Percentiles rank a stretch among this genome's conserved stretches.
phyloP scores from a whole-genome alignment of 176 grass and related monocot genomes.

The Stipa capillata region DNA sequence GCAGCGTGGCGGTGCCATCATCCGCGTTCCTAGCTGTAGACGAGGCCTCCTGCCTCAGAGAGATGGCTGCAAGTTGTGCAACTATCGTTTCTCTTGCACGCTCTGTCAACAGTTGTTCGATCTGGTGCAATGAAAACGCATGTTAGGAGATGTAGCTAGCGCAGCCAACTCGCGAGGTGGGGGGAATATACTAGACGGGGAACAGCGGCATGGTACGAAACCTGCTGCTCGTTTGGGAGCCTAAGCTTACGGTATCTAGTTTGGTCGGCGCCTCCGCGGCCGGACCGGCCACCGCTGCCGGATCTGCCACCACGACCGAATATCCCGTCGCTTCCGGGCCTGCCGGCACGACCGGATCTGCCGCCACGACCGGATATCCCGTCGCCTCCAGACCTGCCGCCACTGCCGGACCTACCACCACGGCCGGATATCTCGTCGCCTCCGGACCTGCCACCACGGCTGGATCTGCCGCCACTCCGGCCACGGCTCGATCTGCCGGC shows the following conservation, averaged over 20 bases:
- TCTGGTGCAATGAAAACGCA: not conserved
- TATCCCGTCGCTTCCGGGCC: too few species aligned
- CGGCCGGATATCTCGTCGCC: not conserved
- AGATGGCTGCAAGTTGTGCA: not conserved
- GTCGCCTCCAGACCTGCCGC: not conserved
- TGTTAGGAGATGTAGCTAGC: not conserved
- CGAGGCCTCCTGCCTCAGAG: not conserved
- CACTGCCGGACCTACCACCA: not conserved
- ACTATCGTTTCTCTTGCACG: not conserved
- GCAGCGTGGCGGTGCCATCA: too few species aligned
- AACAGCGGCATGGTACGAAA: too few species aligned
- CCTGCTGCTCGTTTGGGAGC: not conserved
- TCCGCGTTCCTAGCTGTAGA: not conserved
- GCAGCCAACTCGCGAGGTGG: not conserved
- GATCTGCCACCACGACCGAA: too few species aligned
- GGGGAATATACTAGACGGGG: not conserved
- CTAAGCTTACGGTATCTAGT: too few species aligned
- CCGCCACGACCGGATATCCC: not conserved
- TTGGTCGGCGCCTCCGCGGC: too few species aligned
- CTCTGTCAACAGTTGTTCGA: not conserved
- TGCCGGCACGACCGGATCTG: not conserved
- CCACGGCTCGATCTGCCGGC: not conserved
- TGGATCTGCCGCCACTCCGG: not conserved
- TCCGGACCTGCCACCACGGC: not conserved
- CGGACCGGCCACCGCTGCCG: too few species aligned